Evolutionary conservation across 2,329 filamentous ascomycete genomes (phyloP), one percentile per base, ranked within the genome.

Genomic region (Neurospora sp.): DNA sequence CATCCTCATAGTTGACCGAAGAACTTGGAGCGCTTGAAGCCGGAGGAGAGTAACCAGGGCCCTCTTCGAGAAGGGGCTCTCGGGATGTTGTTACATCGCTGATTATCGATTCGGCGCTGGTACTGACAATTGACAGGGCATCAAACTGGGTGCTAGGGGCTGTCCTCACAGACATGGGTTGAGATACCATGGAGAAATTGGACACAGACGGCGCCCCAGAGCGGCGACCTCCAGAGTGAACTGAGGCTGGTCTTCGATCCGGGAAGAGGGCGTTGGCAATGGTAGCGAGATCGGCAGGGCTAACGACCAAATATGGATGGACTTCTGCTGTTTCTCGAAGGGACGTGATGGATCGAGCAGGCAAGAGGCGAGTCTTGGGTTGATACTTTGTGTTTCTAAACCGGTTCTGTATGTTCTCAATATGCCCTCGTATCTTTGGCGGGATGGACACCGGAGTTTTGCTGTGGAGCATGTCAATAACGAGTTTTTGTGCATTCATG

Each of bases 201-300:
- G 82, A 92, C 77, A 84, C 86, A 72, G 84, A 92, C 80, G 82
- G 93, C 67, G 84, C 91, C 76, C 83, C 91, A 75, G 85, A 93
- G 81, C 82, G 86, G 79, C 87, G 84, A 77, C 81, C 90, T 79
- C 83, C 88, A 72, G 82, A 90, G 43, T 87, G 85, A 69, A 83
- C 83, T 1, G 90, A 92, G 41, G 84, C 83, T 1, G 91, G 89
- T 52, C 90, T 84, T 69, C 86, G 85, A 75, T 92, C 90, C 0
- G 94, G 94, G 76, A 94, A 97, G 15, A 97, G 86, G 11, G 91
- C 90, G 78, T 96, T 92, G 72, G 96, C 87, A 75, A 97, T 81
- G 2, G 92, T 94, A 41, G 91, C 83, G 73, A 97, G 82, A 78
- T 97, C 94, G 52, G 91, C 87, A 41, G 92, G 88, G 76, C 91